Base-by-base conservation (phyloP, 2,329 filamentous ascomycete species). In the Cladobotryum mycophilum region DNA sequence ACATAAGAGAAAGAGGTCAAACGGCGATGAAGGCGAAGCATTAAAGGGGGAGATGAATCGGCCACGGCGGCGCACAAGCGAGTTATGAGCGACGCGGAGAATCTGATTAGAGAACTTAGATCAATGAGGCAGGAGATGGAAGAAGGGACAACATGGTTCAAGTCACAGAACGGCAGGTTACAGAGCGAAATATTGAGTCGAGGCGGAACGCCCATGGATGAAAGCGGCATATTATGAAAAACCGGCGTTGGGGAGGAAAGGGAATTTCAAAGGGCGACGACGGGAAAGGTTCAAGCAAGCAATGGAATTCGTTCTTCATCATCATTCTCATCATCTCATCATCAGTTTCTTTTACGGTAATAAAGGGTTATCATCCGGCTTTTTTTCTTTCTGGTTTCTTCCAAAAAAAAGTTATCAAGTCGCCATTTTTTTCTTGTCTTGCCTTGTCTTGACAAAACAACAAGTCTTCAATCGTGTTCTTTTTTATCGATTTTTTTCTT, bases 141-240 rank as follows among this genome's bases (percentile, higher is more conserved):
- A 53, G 67, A 75, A 54, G 72, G 68, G 14, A 67, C 66, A n/a
- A 64, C 67, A 17, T 78, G 75, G 75, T 75, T 72, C 58, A 65
- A 62, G 48, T 67, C 69, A 47, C 73, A 78, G 59, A 74, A 70
- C 36, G 67, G 71, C 48, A 66, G 65, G 38, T 54, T 77, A 53
- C 67, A 69, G 48, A 69, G 64, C 52, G 68, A 70, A 49, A 48
- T 62, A 37, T 51, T 55, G 37, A 70, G 64, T 46, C 63, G 66
- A 51, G 63, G 54, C 5, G 64, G 63, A 25, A 66, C 68, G 35
- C 65, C 68, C 11, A 67, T 67, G 64, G 64, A 64, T 35, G 63
- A 66, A 25, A 60, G 64, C 46, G 59, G 56, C 58, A 56, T 61
- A 35, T 67, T 58, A 54, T 41, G 22, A 49, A 45, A 18, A 38